Evolutionary conservation across 78 protist genomes (phyloP).

Genomic region (Tieghemostelium lacteum): DNA sequence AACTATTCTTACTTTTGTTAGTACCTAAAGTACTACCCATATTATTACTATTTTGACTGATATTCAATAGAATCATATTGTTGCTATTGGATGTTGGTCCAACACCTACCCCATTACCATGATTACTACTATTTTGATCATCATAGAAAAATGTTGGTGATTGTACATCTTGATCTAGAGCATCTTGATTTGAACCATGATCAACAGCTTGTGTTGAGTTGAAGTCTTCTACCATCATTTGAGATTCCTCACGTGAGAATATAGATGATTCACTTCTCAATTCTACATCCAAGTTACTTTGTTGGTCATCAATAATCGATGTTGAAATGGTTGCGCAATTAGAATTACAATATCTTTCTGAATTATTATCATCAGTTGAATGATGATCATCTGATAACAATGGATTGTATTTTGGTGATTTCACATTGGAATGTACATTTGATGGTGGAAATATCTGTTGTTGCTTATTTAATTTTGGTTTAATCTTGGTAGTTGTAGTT

Average conservation of each 20-base stretch:
- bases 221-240: background rate
- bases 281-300: constrained; percentile 47
- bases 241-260: constrained; percentile 38
- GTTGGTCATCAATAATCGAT: constrained; percentile 38
- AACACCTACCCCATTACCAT: background rate
- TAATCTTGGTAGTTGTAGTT: background rate
- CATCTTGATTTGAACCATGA: background rate
- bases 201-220: background rate
- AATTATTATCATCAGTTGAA: constrained; percentile 4
- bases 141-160: constrained; percentile 1
- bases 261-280: constrained; percentile 56
- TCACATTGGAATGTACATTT: background rate
- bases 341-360: constrained; percentile 39
- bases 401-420: background rate
- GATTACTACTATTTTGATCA: background rate
- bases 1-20: background rate
- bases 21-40: too few species aligned
- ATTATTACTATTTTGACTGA: too few species aligned
- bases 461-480: background rate
- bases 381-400: background rate
- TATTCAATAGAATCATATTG: too few species aligned
- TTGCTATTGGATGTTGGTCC: too few species aligned
- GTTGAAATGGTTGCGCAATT: constrained; percentile 67
- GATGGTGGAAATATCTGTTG: background rate
- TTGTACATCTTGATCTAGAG: background rate